A percentile compares a stretch with the other conserved stretches of the same genome.
Evolutionary conservation across 2,329 filamentous ascomycete genomes (phyloP).

Genomic region (Trichoderma koningiopsis): DNA sequence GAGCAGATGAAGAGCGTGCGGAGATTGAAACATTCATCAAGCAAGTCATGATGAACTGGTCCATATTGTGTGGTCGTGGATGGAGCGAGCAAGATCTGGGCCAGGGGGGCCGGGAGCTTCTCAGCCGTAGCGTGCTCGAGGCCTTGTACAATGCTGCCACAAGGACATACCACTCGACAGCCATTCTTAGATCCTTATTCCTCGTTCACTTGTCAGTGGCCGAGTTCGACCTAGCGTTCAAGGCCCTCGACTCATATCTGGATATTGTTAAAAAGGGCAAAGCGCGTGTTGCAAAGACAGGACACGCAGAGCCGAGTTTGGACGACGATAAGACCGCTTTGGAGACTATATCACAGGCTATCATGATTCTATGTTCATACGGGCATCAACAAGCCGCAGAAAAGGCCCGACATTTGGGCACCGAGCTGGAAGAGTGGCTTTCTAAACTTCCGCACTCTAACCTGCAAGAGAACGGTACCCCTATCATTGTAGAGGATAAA

Average conservation of each 20-base stretch:
- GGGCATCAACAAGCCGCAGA: conserved; percentile 74
- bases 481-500: conserved; percentile 36
- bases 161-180: conserved; percentile 93
- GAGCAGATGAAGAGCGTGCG: conserved; percentile 73
- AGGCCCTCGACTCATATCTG: conserved; percentile 88
- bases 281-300: conserved; percentile 77
- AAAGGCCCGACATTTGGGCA: conserved; percentile 72
- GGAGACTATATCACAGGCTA: conserved; percentile 76
- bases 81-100: conserved; percentile 84
- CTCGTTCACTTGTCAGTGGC: conserved; percentile 83
- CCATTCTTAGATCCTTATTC: conserved; percentile 84
- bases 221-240: conserved; percentile 89
- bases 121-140: conserved; percentile 78
- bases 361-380: conserved; percentile 80
- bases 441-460: conserved; percentile 54
- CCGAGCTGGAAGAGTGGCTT: conserved; percentile 74
- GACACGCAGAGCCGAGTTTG: conserved; percentile 68
- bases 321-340: conserved; percentile 79
- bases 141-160: conserved; percentile 87
- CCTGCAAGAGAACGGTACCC: conserved; percentile 34
- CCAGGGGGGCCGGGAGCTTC: conserved; percentile 72
- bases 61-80: conserved; percentile 72
- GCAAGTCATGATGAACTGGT: conserved; percentile 82
- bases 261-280: conserved; percentile 86
- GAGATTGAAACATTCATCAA: conserved; percentile 83